Evolutionary conservation across 2,329 filamentous ascomycete genomes (phyloP), one percentile per base, ranked within the genome.

Genomic region (Blastomyces parvus): DNA sequence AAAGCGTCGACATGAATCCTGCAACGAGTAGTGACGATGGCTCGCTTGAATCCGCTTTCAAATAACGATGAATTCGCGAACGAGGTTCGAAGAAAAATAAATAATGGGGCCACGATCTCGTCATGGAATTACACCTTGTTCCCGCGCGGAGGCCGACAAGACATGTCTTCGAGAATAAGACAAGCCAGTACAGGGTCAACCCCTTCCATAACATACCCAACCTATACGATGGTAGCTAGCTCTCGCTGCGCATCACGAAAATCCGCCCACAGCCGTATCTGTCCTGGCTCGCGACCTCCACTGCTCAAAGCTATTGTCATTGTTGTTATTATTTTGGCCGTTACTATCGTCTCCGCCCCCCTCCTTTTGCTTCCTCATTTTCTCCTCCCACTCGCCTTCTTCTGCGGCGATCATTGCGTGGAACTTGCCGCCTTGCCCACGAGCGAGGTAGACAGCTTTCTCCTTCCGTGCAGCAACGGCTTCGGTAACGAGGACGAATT

Each of bases 401-500:
- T 83, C 81, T 0, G 76, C 72, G 1, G 80, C 78, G 60, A 82
- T 79, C 70, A 81, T 73, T 8, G 78, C 74, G 64, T 82, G 79
- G 65, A 83, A 82, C 62, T 75, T 76, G 7, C 79, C 78, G 25
- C 80, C 78, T 62, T 82, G 80, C 11, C 81, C 81, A 42, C 81
- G 74, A 9, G 79, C 74, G 63, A 83, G 77, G 65, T 83, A 83
- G 22, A 82, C 69, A 0, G 80, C 80, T 48, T 80, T 78, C 69
- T 86, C 86, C 30, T 80, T 79, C 14, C 87, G 85, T 25, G 79
- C 79, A 1, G 89, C 87, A 40, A 87, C 88, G 1, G 79, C 82
- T 71, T 91, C 87, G 0, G 88, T 90, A 52, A 92, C 84, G 9
- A 91, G 80, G 1, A 91, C 87, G 68, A 88, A 90, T 27, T 88